Evolutionary conservation across 2,329 filamentous ascomycete species (phyloP).

Genomic region (Diaporthe longicolla): DNA sequence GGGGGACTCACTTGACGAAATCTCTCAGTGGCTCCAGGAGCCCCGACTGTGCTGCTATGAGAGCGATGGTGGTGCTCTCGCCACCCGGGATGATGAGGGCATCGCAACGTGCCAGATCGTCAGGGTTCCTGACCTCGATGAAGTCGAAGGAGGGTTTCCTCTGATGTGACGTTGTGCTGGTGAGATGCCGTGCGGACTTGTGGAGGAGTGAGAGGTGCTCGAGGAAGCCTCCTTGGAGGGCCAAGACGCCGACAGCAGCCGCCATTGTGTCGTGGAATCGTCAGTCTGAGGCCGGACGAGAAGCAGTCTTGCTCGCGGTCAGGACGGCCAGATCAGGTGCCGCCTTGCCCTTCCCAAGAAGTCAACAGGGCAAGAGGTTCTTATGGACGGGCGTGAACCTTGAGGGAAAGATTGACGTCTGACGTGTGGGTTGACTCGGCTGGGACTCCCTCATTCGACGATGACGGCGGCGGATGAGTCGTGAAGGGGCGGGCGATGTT

Average conservation of each 20-base stretch:
- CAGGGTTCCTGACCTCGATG: constrained; percentile 83
- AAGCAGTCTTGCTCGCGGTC: background rate
- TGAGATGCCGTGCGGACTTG: constrained; percentile 72
- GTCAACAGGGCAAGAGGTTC: background rate
- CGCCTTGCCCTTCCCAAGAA: background rate
- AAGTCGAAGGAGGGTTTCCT: constrained; percentile 67
- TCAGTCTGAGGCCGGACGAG: background rate
- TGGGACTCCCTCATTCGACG: background rate
- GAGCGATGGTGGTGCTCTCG: constrained; percentile 93
- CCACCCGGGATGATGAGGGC: constrained; percentile 93
- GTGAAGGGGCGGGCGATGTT: constrained; percentile 18
- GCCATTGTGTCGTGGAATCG: constrained; percentile 45
- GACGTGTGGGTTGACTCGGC: constrained; percentile 12
- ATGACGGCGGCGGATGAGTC: constrained; percentile 25
- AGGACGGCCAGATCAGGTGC: background rate
- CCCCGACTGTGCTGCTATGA: constrained; percentile 85
- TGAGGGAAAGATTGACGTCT: constrained; percentile 8
- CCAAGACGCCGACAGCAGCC: constrained; percentile 72
- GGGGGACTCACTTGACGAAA: constrained; percentile 84
- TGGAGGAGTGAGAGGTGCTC: constrained; percentile 87
- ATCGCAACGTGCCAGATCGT: constrained; percentile 80
- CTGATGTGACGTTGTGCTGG: constrained; percentile 44
- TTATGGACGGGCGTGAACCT: background rate
- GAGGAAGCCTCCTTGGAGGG: constrained; percentile 92
- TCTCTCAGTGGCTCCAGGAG: constrained; percentile 87